A percentile compares a stretch with the other conserved stretches of the same genome.
These are phyloP conservation scores for Gynostemma pentaphyllum DNA, from an alignment of 306 rosid genomes.

Conservation along the genomic window DNA sequence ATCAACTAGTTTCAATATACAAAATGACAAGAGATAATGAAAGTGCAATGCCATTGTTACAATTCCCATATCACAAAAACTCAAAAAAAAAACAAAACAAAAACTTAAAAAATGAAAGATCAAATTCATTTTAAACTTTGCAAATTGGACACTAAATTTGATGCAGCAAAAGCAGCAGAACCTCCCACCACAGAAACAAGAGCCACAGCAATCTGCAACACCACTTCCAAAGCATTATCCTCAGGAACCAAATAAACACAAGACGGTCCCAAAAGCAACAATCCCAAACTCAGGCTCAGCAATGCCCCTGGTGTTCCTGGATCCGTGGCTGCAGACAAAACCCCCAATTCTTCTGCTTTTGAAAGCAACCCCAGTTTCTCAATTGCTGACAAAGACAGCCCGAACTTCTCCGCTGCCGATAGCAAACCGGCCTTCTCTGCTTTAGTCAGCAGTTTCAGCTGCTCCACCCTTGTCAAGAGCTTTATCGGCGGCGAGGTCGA, in stretches of 20 bases:
- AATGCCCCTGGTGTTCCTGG: conserved; percentile 69
- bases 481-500: conserved; percentile 38
- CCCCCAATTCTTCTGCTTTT: conserved; percentile 84
- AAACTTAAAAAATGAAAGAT: too few species aligned
- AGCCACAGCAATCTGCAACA: conserved; percentile 42
- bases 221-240: conserved; percentile 48
- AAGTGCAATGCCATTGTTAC: not conserved
- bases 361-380: conserved; percentile 78
- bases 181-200: conserved; percentile 45
- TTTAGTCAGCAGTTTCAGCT: conserved; percentile 66
- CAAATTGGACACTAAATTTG: conserved; percentile 74
- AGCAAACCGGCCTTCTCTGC: conserved; percentile 92
- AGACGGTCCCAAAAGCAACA: conserved; percentile 65
- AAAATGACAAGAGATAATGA: not conserved
- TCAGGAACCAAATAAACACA: conserved; percentile 74
- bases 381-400: conserved; percentile 67
- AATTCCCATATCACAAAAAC: not conserved
- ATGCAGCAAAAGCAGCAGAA: conserved; percentile 78
- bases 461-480: conserved; percentile 78
- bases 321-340: conserved; percentile 82
- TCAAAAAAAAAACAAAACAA: too few species aligned
- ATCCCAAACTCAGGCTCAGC: conserved; percentile 43
- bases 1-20: not conserved
- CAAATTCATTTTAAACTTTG: conserved; percentile 41
- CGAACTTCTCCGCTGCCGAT: conserved; percentile 78